Conservation (phyloP, 176 grass and related monocot genomes). For the Triticum timopheevii region DNA sequence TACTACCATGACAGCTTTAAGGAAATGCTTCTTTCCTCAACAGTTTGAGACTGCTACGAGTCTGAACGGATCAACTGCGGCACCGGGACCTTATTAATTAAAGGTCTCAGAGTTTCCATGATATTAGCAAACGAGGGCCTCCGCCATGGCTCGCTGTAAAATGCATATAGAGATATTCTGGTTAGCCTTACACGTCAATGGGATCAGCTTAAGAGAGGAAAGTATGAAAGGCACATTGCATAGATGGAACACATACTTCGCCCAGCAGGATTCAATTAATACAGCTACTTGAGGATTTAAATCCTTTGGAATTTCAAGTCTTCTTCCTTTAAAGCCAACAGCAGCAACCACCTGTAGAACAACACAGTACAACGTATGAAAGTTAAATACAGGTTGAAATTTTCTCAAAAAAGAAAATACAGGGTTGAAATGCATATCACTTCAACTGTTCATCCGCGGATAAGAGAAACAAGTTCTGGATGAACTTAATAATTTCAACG, state of each 20-base stretch:
- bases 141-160: conserved; percentile 70
- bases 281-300: conserved; percentile 74
- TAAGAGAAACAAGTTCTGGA: not conserved
- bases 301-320: conserved; percentile 79
- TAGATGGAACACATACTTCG: conserved; percentile 55
- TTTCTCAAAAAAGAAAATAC: no score
- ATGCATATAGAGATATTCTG: not conserved
- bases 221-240: not conserved
- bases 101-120: conserved; percentile 69
- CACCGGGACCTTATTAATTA: conserved; percentile 50
- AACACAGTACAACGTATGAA: not conserved
- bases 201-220: not conserved
- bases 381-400: not conserved
- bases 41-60: conserved; percentile 20
- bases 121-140: conserved; percentile 84
- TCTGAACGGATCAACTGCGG: conserved; percentile 42
- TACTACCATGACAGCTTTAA: not conserved
- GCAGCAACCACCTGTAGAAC: conserved; percentile 79
- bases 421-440: no score
- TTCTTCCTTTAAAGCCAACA: conserved; percentile 91
- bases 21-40: not conserved
- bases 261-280: conserved; percentile 92
- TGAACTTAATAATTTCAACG: not conserved
- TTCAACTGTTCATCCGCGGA: conserved; percentile 4
- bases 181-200: not conserved